Percentiles rank a stretch among this genome's conserved stretches.
Evolutionary conservation across 345 rosid genomes (phyloP).

Genomic region (Leavenworthia alabamica): DNA sequence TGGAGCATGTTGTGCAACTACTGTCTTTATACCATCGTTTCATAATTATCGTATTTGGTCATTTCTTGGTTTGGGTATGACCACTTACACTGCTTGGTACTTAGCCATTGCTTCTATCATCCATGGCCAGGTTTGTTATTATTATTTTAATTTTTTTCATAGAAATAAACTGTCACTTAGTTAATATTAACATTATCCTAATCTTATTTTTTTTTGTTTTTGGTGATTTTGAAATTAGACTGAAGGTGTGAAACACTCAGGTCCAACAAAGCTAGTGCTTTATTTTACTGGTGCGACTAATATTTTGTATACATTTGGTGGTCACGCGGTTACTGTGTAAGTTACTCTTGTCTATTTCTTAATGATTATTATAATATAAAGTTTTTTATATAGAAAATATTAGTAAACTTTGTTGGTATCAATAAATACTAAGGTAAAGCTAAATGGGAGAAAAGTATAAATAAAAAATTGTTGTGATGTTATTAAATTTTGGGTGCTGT

Average conservation of each 20-base stretch:
- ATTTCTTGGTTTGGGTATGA: too few relatives aligned
- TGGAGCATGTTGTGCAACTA: too few relatives aligned
- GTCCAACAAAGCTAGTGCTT: constrained; percentile 66
- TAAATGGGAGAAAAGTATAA: constrained; percentile 5
- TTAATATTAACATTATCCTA: neutral
- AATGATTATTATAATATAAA: neutral
- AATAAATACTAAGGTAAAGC: constrained; percentile 19
- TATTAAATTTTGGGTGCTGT: constrained; percentile 23
- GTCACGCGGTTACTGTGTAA: constrained; percentile 99
- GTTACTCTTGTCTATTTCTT: constrained; percentile 20
- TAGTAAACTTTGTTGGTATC: constrained; percentile 21
- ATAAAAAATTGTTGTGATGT: neutral
- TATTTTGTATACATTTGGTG: constrained; percentile 93
- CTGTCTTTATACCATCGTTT: too few relatives aligned
- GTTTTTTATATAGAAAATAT: neutral
- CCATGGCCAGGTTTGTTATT: constrained; percentile 66
- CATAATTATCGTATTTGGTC: too few relatives aligned
- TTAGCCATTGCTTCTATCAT: too few relatives aligned
- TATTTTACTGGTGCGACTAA: constrained; percentile 99
- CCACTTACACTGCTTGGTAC: too few relatives aligned
- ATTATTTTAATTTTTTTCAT: neutral
- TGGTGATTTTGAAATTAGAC: constrained; percentile 28
- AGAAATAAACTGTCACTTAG: constrained; percentile 4
- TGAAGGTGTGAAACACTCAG: constrained; percentile 64
- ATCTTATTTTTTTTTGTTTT: neutral